A percentile compares a stretch with the other conserved stretches of the same genome.
These are phyloP conservation scores for Nelumbo lutea DNA, from an alignment of 164 flowering plant species.

Conservation along the genomic window DNA sequence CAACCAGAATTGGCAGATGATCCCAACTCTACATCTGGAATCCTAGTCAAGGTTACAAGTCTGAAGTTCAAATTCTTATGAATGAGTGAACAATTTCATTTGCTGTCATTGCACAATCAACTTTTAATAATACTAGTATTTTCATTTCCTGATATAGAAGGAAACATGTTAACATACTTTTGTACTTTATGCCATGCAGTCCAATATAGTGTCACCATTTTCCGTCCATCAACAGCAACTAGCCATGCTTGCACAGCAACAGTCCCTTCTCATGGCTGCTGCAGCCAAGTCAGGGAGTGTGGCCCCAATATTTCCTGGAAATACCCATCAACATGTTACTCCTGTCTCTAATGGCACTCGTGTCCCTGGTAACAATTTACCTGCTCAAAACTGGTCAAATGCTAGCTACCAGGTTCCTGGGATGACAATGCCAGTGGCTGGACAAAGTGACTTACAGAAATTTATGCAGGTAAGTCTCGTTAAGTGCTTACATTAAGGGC, in stretches of 20 bases:
- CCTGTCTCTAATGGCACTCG: constrained; percentile 34
- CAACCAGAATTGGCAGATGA: not conserved
- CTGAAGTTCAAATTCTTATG: too few relatives aligned
- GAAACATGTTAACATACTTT: not conserved
- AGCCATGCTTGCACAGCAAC: constrained; percentile 85
- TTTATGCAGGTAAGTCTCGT: constrained; percentile 42
- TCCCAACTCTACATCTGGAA: not conserved
- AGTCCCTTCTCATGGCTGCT: constrained; percentile 82
- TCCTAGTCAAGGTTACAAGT: too few relatives aligned
- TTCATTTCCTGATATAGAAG: too few relatives aligned
- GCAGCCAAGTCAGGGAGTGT: constrained; percentile 54
- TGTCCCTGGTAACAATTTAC: constrained; percentile 16
- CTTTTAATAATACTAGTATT: too few relatives aligned
- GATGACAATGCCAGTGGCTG: constrained; percentile 40
- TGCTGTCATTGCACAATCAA: too few relatives aligned
- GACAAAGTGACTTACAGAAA: constrained; percentile 40
- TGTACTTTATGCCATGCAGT: constrained; percentile 35
- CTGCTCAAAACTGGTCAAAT: constrained; percentile 61
- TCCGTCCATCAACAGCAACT: constrained; percentile 86
- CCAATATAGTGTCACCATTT: constrained; percentile 84
- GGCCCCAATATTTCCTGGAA: constrained; percentile 25
- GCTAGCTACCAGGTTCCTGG: constrained; percentile 59
- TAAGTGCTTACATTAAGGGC: not conserved
- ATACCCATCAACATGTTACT: constrained; percentile 19
- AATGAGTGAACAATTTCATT: too few relatives aligned